phyloP scores from a whole-genome alignment of 176 grass and related monocot genomes.

The Ampelocalamus luodianensis region DNA sequence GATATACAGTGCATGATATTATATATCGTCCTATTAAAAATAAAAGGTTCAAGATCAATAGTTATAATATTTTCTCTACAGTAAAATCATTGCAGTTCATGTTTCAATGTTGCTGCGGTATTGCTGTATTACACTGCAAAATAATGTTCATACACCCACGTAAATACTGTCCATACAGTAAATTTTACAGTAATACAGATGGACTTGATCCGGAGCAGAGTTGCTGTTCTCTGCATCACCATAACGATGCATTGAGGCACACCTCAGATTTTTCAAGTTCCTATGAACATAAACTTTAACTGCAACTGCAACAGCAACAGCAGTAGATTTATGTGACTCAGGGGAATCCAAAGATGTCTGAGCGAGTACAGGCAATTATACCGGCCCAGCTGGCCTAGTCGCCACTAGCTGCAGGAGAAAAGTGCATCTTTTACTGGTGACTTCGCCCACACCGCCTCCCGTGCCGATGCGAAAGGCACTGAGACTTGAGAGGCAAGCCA shows the following conservation, averaged over 20 bases:
- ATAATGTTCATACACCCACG: no score
- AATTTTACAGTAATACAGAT: no score
- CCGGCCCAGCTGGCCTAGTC: background rate
- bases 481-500: background rate
- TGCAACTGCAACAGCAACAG: background rate
- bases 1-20: no score
- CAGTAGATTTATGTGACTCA: background rate
- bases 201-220: background rate
- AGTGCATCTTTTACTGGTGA: background rate
- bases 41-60: no score
- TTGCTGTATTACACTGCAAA: no score
- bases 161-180: no score
- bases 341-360: background rate
- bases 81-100: no score
- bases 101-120: no score
- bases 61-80: no score
- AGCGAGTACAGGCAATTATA: background rate
- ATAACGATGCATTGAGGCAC: background rate
- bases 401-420: background rate
- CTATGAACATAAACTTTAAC: background rate
- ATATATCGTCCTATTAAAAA: no score
- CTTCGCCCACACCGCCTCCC: background rate
- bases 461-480: background rate
- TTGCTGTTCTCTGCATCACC: background rate
- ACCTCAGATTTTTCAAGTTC: background rate